phyloP scores from a whole-genome alignment of 78 protist genomes.

The Chrysochromulina tobinii region DNA sequence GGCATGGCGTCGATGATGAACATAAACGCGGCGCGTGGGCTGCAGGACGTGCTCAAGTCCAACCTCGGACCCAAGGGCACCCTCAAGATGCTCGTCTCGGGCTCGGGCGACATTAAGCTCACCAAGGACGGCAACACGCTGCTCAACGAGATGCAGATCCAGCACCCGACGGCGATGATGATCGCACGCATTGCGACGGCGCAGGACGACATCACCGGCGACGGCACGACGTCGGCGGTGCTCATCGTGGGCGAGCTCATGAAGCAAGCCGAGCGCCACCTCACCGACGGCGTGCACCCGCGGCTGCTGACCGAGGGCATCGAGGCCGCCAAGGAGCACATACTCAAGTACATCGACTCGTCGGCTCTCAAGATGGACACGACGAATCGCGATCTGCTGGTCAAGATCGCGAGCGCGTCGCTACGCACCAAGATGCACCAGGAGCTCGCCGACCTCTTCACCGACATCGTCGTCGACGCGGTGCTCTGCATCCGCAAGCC shows the following conservation, averaged over 20 bases:
- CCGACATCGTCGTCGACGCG: conserved; percentile 92
- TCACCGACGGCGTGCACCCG: conserved; percentile 98
- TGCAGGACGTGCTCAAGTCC: conserved; percentile 90
- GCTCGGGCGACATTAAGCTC: conserved; percentile 96
- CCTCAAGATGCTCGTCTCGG: conserved; percentile 89
- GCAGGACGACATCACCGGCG: conserved; percentile 99
- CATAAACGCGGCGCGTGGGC: conserved; percentile 91
- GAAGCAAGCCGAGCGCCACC: conserved; percentile 86
- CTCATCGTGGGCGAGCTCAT: conserved; percentile 96
- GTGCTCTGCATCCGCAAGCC: conserved; percentile 73
- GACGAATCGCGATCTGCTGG: conserved; percentile 72
- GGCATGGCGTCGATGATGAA: conserved; percentile 81
- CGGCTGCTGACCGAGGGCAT: conserved; percentile 96
- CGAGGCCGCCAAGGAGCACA: conserved; percentile 82
- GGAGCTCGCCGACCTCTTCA: conserved; percentile 81
- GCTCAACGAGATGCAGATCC: conserved; percentile 84
- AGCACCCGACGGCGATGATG: conserved; percentile 98
- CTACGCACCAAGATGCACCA: conserved; percentile 87
- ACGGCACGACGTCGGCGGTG: conserved; percentile 98
- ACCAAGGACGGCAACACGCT: conserved; percentile 97
- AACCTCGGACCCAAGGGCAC: conserved; percentile 98
- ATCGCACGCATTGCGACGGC: conserved; percentile 99
- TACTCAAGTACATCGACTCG: conserved; percentile 72
- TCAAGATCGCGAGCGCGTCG: conserved; percentile 88
- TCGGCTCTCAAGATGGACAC: background rate